These are phyloP conservation scores for Colletotrichum sp. DNA, from an alignment of 2,329 filamentous ascomycete genomes.

Conservation along the genomic window DNA sequence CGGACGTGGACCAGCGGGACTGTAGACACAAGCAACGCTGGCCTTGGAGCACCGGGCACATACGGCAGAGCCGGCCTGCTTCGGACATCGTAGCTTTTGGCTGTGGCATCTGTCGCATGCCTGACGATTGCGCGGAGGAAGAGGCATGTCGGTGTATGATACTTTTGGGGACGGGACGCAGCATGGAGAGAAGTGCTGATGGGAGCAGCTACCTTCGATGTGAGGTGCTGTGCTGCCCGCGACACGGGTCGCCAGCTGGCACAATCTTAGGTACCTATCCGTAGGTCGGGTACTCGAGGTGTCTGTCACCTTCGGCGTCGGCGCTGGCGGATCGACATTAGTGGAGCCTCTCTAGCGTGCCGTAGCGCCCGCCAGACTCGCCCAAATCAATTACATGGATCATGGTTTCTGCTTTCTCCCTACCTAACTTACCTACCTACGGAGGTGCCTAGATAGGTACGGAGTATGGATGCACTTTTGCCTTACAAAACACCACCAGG, in stretches of 20 bases:
- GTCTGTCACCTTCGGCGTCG: background rate
- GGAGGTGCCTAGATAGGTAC: background rate
- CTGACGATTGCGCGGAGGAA: constrained; percentile 25
- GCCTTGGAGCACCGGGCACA: constrained; percentile 50
- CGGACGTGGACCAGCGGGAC: constrained; percentile 32
- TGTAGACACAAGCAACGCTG: constrained; percentile 45
- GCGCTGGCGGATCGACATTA: background rate
- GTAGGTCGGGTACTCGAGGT: background rate
- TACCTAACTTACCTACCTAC: background rate
- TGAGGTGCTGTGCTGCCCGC: background rate
- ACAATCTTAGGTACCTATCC: too few relatives aligned
- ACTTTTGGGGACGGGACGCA: background rate
- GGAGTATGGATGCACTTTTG: background rate
- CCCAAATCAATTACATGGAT: background rate
- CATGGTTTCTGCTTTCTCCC: background rate
- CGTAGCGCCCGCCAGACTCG: background rate
- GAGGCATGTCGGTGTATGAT: constrained; percentile 23
- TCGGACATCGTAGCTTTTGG: constrained; percentile 52
- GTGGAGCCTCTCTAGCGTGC: background rate
- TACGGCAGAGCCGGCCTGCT: constrained; percentile 34
- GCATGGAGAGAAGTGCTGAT: background rate
- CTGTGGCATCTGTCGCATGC: constrained; percentile 51
- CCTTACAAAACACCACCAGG: background rate
- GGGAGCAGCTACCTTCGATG: background rate
- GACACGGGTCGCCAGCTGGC: background rate